Base-by-base conservation (phyloP, 176 grass and related monocot species). In the Eragrostis nindensis region DNA sequence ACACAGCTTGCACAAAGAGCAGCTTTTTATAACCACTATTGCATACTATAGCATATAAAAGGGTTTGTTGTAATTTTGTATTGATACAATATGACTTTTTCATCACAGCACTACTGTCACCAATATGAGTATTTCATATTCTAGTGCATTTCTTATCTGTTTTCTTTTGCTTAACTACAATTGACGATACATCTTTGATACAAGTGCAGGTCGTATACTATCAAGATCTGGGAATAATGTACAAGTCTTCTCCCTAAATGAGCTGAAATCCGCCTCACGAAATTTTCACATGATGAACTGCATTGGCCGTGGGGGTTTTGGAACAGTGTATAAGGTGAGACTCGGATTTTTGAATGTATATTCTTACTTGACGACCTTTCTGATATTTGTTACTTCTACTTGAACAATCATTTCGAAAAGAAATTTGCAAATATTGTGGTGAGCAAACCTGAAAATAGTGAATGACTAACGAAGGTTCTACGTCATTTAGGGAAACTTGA, bases 231-330 rank as follows among this genome's bases (percentile, higher is more conserved):
- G 68, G 36, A 83, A 50, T 22, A 84, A 87, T 76, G 81, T 91
- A 19, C 54, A 2, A 49, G 80, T 87, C 59, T 91, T 91, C 76
- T 84, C 85, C 22, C 42, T 87, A 66, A 87, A 76, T 1, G 85
- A 87, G 65, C 36, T 91, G 76, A 91, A 84, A 60, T 50, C 49
- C 64, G 89, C 85, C 75, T 81, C 89, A 57, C 46, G 11, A 32
- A 87, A 87, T 36, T 91, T 91, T 80, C 46, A 91, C 49, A 80
- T 80, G 80, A 52, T 76, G 59, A 91, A 91, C 43, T 87, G 80
- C 64, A 67, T 91, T 79, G 89, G 89, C 55, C 85, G 76, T 52
- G 89, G 89, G 44, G 89, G 89, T 48, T 91, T 91, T 47, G 89
- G 89, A 61, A 55, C 73, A 0, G 88, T 90, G 24, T 90, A 90